These are phyloP conservation scores for Platanthera guangdongensis DNA, from an alignment of 106 monocot genomes.

Conservation along the genomic window DNA sequence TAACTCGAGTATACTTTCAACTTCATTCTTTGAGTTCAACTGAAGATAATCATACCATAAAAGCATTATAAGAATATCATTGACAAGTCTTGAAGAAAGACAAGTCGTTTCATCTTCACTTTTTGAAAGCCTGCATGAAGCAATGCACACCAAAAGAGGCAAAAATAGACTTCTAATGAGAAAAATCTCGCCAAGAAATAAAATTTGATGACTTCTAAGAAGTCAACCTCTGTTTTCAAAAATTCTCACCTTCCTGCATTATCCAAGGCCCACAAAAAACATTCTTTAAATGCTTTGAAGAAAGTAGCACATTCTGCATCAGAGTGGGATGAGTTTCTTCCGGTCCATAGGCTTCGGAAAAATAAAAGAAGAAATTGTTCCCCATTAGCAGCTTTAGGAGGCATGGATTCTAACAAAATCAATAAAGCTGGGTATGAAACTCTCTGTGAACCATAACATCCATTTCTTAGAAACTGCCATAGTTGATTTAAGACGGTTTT, in stretches of 20 bases:
- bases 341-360: constrained; percentile 76
- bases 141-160: neutral
- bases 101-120: constrained; percentile 17
- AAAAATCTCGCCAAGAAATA: neutral
- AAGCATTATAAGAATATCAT: constrained; percentile 47
- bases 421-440: constrained; percentile 71
- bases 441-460: constrained; percentile 78
- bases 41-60: constrained; percentile 73
- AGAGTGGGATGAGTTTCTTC: constrained; percentile 44
- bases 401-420: constrained; percentile 59
- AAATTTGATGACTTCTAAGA: neutral
- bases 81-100: constrained; percentile 39
- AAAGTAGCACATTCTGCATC: constrained; percentile 31
- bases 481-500: constrained; percentile 44
- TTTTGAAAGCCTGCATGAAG: constrained; percentile 35
- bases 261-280: constrained; percentile 58
- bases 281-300: constrained; percentile 63
- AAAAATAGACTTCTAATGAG: neutral
- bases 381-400: constrained; percentile 32
- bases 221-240: neutral
- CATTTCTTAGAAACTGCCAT: constrained; percentile 71
- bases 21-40: constrained; percentile 20
- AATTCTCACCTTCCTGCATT: constrained; percentile 52
- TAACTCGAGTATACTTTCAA: constrained; percentile 6
- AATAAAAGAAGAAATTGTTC: constrained; percentile 61